phyloP scores from a whole-genome alignment of 192 early-diverging fungal genomes.

The Phlyctochytrium bullatum region DNA sequence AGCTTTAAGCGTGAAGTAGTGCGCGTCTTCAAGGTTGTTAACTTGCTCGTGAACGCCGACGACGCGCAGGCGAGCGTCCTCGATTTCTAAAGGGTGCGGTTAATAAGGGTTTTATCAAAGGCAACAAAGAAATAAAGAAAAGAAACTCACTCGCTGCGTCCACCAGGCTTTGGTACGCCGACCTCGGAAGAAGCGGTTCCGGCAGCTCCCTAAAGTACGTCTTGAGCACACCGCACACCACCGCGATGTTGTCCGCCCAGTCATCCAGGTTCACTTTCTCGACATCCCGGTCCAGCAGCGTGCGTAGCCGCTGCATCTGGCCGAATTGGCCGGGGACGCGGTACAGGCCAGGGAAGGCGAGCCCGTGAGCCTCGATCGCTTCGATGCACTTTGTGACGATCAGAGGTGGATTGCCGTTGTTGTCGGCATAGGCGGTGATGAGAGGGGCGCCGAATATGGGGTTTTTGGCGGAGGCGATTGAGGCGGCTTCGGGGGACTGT shows the following conservation, averaged over 20 bases:
- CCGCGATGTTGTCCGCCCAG: constrained; percentile 76
- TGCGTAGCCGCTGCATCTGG: constrained; percentile 69
- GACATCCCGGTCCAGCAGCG: constrained; percentile 71
- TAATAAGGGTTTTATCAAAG: too few relatives aligned
- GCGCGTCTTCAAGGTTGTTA: constrained; percentile 72
- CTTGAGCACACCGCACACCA: constrained; percentile 82
- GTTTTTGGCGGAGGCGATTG: constrained; percentile 66
- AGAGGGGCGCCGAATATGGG: constrained; percentile 84
- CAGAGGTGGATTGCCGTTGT: constrained; percentile 71
- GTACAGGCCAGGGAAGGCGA: constrained; percentile 76
- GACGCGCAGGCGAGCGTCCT: constrained; percentile 62
- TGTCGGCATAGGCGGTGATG: constrained; percentile 55
- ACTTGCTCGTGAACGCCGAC: constrained; percentile 71
- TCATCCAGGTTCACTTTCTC: constrained; percentile 62
- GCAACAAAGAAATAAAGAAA: neutral
- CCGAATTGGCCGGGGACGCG: constrained; percentile 79
- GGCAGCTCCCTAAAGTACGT: constrained; percentile 95
- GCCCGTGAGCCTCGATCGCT: constrained; percentile 71
- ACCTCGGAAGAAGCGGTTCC: constrained; percentile 75
- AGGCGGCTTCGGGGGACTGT: constrained; percentile 52
- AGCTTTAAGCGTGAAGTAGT: constrained; percentile 79
- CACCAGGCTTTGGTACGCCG: constrained; percentile 65
- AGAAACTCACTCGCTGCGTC: constrained; percentile 64
- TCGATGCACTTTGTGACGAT: constrained; percentile 79
- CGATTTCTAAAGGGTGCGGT: constrained; percentile 45